Evolutionary conservation across 192 early-diverging fungal species (phyloP), one percentile per base, ranked within the genome.

Genomic region (Funneliformis mosseae): DNA sequence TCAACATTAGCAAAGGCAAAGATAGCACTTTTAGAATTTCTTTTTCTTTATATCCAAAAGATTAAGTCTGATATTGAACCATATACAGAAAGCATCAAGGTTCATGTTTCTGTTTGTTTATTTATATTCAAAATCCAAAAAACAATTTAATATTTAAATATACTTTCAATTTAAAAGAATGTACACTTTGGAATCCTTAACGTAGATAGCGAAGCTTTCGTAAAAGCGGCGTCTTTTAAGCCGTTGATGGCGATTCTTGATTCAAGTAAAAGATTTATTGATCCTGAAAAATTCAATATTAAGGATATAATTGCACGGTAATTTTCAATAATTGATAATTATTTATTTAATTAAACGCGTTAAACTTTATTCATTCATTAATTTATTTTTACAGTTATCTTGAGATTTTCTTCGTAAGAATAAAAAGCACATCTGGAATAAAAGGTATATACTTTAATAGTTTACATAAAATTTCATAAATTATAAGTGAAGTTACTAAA

Each of bases 21-120:
- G 23, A 74, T 79, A 8, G 83, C 71, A 9, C 79, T 88, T 10
- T 82, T 90, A 16, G 88, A 87, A 46, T 88, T 88, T 67, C 77
- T 87, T 41, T 80, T 82, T 16, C 72, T 82, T 43, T 88, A 83
- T 74, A 83, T 88, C 66, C 80, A 77, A 72, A 83, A 82, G 14
- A 81, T 82, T 25, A 77, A 67, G 3, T 45, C 79, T 21, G 62
- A 81, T 6, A 74, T 86, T 25, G 77, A 84, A 42, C 82, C 83
- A 8, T 86, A 84, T 70, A 80, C 83, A 43, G 14, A 78, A 6
- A 81, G 80, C 14, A 87, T 87, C 41, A 88, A 87, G 81, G 87
- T 80, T 64, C 5, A 69, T 61, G 18, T 71, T 12, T 41, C 5
- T 28, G 1, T 16, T 59, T 55, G 7, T 16, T 59, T 8, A 41